phyloP scores from a whole-genome alignment of 2,329 filamentous ascomycete genomes.

The Colletotrichum incanum region DNA sequence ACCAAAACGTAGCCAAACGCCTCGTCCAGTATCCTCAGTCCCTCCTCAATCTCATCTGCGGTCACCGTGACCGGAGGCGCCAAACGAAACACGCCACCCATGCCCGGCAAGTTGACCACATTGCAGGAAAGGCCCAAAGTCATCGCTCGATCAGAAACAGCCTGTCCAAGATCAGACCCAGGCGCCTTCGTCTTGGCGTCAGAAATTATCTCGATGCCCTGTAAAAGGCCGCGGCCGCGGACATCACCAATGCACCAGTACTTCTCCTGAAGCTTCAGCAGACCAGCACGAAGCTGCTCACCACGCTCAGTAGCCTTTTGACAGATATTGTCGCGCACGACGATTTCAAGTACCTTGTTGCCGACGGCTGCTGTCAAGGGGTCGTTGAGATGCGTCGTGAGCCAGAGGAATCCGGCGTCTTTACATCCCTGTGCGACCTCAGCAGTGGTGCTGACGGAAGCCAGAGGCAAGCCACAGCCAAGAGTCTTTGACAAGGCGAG shows the following conservation, averaged over 20 bases:
- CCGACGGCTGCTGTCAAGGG: slow-evolving; percentile 68
- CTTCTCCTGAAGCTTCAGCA: slow-evolving; percentile 61
- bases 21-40: slow-evolving; percentile 65
- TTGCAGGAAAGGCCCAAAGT: slow-evolving; percentile 65
- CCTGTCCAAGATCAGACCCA: slow-evolving; percentile 59
- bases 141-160: slow-evolving; percentile 60
- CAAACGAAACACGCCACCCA: slow-evolving; percentile 66
- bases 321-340: slow-evolving; percentile 63
- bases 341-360: slow-evolving; percentile 69
- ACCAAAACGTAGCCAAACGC: slow-evolving; percentile 54
- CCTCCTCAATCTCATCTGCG: slow-evolving; percentile 60
- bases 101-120: slow-evolving; percentile 62
- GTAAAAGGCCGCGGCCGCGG: slow-evolving; percentile 65
- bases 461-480: slow-evolving; percentile 67
- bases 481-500: slow-evolving; percentile 69
- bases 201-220: slow-evolving; percentile 66
- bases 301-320: slow-evolving; percentile 59
- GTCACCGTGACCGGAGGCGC: slow-evolving; percentile 67
- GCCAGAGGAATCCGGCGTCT: slow-evolving; percentile 63
- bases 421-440: slow-evolving; percentile 62
- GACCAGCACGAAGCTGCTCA: slow-evolving; percentile 58
- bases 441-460: slow-evolving; percentile 63
- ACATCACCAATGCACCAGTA: slow-evolving; percentile 70
- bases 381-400: slow-evolving; percentile 70
- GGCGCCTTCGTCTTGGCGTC: slow-evolving; percentile 60